Conservation (phyloP, 495 filamentous ascomycete genomes). For the Aspergillus indologenus region DNA sequence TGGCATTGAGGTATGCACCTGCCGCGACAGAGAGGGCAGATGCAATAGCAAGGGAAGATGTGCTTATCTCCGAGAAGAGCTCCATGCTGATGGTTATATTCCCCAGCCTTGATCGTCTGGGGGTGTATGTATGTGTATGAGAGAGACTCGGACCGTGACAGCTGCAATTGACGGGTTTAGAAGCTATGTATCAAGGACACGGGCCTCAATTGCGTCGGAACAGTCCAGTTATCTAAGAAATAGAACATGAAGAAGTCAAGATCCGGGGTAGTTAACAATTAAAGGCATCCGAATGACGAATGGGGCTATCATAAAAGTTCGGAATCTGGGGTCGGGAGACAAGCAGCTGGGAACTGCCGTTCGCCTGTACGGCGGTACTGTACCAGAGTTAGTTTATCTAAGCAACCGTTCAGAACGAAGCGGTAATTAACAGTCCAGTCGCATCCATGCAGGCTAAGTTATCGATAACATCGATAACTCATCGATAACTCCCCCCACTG, state of each 20-base stretch:
- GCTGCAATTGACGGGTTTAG: background rate
- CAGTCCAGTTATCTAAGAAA: background rate
- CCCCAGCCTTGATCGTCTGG: background rate
- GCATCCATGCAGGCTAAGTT: background rate
- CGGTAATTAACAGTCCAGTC: too few species aligned
- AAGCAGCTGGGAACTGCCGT: slow-evolving; percentile 29
- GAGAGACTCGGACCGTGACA: background rate
- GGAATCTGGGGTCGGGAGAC: slow-evolving; percentile 30
- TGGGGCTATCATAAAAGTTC: background rate
- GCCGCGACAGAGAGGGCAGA: slow-evolving; percentile 41
- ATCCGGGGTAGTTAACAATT: slow-evolving; percentile 1
- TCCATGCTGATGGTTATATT: slow-evolving; percentile 28
- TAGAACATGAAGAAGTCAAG: background rate
- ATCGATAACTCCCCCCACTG: too few species aligned
- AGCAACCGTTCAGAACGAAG: background rate
- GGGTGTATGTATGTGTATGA: background rate
- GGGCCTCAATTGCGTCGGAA: background rate
- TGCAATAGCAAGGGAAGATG: slow-evolving; percentile 33
- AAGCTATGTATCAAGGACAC: background rate
- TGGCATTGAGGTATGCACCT: slow-evolving; percentile 51
- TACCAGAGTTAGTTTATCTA: background rate
- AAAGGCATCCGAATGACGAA: background rate
- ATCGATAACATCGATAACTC: too few species aligned
- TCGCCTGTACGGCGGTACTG: background rate
- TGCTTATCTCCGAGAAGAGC: slow-evolving; percentile 34